Conservation (phyloP, 1,139 yeast species). For the Taphrina communis region DNA sequence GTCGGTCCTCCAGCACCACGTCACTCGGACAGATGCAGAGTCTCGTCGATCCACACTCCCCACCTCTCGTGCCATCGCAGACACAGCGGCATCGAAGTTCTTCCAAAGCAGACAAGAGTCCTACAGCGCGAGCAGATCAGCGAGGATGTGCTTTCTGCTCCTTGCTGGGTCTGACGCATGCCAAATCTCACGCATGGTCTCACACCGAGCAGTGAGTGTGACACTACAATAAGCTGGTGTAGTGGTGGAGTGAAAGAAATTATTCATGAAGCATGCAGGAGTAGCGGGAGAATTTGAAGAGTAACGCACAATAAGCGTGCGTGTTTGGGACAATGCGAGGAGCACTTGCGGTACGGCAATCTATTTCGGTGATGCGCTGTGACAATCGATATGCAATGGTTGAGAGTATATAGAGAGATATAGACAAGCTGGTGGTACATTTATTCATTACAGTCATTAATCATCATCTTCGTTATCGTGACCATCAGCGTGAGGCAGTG, state of each 20-base stretch:
- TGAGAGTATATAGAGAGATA: not conserved
- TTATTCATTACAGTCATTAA: conserved; percentile 4
- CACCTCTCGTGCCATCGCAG: not conserved
- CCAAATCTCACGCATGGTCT: not conserved
- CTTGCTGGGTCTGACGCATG: not conserved
- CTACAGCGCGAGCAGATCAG: not conserved
- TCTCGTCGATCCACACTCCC: conserved; percentile 7
- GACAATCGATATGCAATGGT: not conserved
- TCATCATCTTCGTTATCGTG: not conserved
- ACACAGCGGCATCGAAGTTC: not conserved
- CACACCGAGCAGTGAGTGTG: not conserved
- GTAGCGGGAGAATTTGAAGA: no score
- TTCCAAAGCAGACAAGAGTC: not conserved
- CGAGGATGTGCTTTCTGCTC: conserved; percentile 1
- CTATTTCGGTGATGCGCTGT: not conserved
- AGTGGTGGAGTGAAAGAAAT: no score
- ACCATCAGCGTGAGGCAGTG: no score
- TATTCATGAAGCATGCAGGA: no score
- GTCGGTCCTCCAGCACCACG: conserved; percentile 8
- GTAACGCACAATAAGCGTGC: no score
- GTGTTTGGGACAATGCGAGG: no score
- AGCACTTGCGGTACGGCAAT: no score
- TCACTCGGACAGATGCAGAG: conserved; percentile 4
- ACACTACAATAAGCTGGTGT: no score
- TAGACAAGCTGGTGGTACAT: not conserved